phyloP scores from a whole-genome alignment of 257 asterid genomes.

The Avicennia marina region DNA sequence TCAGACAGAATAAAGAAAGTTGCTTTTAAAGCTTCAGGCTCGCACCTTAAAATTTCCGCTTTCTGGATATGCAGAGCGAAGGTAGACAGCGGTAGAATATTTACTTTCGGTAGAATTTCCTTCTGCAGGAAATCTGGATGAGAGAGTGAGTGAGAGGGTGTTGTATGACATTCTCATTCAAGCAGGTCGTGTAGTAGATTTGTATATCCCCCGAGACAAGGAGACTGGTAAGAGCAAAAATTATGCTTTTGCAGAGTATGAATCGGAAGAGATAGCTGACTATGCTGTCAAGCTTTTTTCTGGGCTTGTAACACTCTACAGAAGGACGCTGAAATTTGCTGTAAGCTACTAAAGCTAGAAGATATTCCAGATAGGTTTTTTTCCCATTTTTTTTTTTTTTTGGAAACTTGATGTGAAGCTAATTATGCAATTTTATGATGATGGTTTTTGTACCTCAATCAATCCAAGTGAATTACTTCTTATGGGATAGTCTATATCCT shows the following conservation, averaged over 20 bases:
- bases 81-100: not conserved
- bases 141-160: slow-evolving; percentile 77
- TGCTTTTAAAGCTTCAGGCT: not conserved
- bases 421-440: not conserved
- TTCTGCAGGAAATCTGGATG: slow-evolving; percentile 77
- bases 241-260: slow-evolving; percentile 86
- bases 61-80: not conserved
- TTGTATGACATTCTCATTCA: slow-evolving; percentile 91
- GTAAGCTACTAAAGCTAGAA: slow-evolving; percentile 33
- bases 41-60: not conserved
- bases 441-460: slow-evolving; percentile 25
- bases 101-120: not conserved
- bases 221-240: slow-evolving; percentile 85
- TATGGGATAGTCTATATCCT: too few relatives aligned
- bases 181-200: slow-evolving; percentile 82
- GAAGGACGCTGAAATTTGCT: slow-evolving; percentile 70
- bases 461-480: too few relatives aligned
- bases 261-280: slow-evolving; percentile 78
- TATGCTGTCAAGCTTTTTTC: slow-evolving; percentile 94
- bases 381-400: not conserved
- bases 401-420: not conserved
- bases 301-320: slow-evolving; percentile 75
- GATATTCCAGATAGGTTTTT: not conserved
- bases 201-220: slow-evolving; percentile 79
- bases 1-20: not conserved